Conservation (phyloP, 345 rosid genomes). For the Citrus cavaleriei region DNA sequence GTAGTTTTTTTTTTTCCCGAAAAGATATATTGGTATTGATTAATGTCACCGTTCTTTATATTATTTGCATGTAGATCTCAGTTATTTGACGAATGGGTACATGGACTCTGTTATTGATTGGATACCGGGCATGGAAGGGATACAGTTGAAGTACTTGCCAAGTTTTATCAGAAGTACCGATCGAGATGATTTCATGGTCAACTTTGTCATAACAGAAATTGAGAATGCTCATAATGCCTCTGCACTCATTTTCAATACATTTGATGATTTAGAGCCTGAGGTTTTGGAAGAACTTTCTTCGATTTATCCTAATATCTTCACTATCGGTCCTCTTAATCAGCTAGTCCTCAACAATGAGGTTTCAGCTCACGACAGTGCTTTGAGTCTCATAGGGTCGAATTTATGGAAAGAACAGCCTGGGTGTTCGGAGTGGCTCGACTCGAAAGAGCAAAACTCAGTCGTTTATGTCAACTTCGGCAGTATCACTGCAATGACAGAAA, state of each 20-base stretch:
- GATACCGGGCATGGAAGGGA: constrained; percentile 27
- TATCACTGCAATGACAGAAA: constrained; percentile 5
- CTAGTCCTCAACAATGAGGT: neutral
- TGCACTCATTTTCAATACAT: constrained; percentile 19
- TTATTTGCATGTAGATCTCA: constrained; percentile 2
- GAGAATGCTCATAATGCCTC: constrained; percentile 4
- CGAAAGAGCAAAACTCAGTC: neutral
- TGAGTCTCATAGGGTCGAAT: neutral
- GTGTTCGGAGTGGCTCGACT: constrained; percentile 11
- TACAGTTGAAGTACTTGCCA: constrained; percentile 22
- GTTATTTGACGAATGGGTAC: constrained; percentile 16
- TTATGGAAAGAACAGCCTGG: constrained; percentile 5
- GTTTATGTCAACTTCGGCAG: constrained; percentile 12
- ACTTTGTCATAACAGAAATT: neutral
- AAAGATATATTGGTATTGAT: no score
- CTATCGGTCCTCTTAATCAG: constrained; percentile 12
- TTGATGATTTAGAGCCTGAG: constrained; percentile 14
- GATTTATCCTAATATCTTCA: constrained; percentile 2
- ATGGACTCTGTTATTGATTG: constrained; percentile 18
- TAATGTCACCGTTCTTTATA: no score
- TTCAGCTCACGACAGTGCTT: neutral
- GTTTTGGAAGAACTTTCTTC: constrained; percentile 13
- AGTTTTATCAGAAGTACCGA: constrained; percentile 20
- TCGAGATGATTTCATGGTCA: constrained; percentile 8
- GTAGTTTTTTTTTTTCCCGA: no score